phyloP scores from a whole-genome alignment of 352 stramenopile genomes.

The Globisporangium recalcitrans region DNA sequence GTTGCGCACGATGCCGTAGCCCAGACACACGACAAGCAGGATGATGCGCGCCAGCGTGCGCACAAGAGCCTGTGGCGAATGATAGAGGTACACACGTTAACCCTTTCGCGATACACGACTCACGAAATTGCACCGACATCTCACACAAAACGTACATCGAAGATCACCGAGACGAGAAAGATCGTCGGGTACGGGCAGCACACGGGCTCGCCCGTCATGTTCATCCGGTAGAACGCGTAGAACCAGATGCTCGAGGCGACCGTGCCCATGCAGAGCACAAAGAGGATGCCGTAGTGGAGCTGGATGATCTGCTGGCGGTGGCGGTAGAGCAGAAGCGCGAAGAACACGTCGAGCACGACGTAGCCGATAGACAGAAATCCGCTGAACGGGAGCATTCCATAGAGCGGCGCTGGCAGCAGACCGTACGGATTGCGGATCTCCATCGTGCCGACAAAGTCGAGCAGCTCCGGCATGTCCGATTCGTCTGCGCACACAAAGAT shows the following conservation, averaged over 20 bases:
- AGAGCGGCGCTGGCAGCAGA: constrained; percentile 70
- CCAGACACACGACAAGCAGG: constrained; percentile 85
- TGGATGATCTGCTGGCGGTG: constrained; percentile 71
- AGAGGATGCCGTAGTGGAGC: constrained; percentile 79
- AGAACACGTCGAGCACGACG: constrained; percentile 74
- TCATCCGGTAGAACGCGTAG: constrained; percentile 85
- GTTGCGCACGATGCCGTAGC: constrained; percentile 85
- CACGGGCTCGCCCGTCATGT: constrained; percentile 83
- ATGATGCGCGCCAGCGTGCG: constrained; percentile 83
- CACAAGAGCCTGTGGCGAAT: constrained; percentile 45
- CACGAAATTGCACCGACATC: not conserved
- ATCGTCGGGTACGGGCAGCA: constrained; percentile 86
- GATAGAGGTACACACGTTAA: not conserved
- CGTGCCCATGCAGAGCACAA: constrained; percentile 76
- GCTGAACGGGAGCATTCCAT: constrained; percentile 84
- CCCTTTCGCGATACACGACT: no score
- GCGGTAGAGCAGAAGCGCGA: constrained; percentile 56
- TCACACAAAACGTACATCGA: constrained; percentile 50
- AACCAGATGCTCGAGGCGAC: constrained; percentile 63
- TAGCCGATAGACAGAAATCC: constrained; percentile 69
- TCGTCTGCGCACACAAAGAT: constrained; percentile 72
- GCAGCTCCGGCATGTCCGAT: constrained; percentile 35
- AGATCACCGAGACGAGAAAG: constrained; percentile 76
- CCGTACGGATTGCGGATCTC: constrained; percentile 83
- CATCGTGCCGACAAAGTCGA: constrained; percentile 65